Percentiles rank a stretch among this genome's conserved stretches.
These are phyloP conservation scores for Tillandsia fasciculata DNA, from an alignment of 176 grass and related monocot genomes.

Conservation along the genomic window DNA sequence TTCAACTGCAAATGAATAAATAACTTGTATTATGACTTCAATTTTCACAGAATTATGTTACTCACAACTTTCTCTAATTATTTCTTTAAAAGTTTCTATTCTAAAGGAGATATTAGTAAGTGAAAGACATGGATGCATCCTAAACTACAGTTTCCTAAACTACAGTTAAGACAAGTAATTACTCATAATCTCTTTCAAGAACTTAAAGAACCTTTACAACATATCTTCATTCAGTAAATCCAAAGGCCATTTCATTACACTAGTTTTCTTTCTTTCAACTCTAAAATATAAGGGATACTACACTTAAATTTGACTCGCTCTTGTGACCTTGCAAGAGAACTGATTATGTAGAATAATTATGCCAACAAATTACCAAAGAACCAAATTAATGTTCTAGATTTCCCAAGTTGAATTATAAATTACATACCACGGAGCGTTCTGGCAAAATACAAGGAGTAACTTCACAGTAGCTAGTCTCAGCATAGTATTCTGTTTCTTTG, in stretches of 20 bases:
- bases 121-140: background rate
- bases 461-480: constrained; percentile 79
- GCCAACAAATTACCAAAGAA: background rate
- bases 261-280: background rate
- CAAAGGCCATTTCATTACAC: background rate
- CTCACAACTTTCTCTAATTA: background rate
- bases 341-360: background rate
- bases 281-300: background rate
- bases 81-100: background rate
- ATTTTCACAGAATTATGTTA: background rate
- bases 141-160: background rate
- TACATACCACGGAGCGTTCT: constrained; percentile 78
- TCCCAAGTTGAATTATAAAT: background rate
- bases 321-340: background rate
- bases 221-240: background rate
- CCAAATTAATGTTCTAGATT: background rate
- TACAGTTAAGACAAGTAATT: background rate
- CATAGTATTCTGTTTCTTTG: constrained; percentile 78
- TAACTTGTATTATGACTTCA: background rate
- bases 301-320: background rate
- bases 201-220: background rate
- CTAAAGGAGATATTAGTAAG: background rate
- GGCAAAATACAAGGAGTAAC: constrained; percentile 93
- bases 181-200: background rate
- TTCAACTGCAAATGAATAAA: constrained; percentile 65